These are phyloP conservation scores for Sporormia fimetaria DNA, from an alignment of 495 filamentous ascomycete genomes.

Conservation along the genomic window DNA sequence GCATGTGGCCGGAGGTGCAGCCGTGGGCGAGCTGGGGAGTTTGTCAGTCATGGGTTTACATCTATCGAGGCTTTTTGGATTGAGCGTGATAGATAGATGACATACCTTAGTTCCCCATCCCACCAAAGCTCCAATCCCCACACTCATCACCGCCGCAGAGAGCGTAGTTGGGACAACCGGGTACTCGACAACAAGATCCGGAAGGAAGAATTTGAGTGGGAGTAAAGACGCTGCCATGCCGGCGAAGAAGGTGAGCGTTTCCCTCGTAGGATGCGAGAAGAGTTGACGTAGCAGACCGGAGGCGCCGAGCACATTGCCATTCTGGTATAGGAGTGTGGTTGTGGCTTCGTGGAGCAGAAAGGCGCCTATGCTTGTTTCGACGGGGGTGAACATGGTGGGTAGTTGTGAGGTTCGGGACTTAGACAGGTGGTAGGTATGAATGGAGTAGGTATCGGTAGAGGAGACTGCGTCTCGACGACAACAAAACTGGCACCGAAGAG, in stretches of 20 bases:
- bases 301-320: slow-evolving; percentile 45
- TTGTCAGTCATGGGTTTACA: too few relatives aligned
- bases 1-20: slow-evolving; percentile 52
- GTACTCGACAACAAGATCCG: slow-evolving; percentile 39
- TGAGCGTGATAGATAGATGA: neutral
- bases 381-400: slow-evolving; percentile 47
- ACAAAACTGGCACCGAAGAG: too few relatives aligned
- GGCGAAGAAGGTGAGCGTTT: slow-evolving; percentile 40
- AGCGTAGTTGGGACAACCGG: slow-evolving; percentile 29
- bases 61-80: neutral
- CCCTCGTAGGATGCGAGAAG: slow-evolving; percentile 32
- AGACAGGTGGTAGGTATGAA: too few relatives aligned
- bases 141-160: slow-evolving; percentile 31
- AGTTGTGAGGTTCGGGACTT: too few relatives aligned
- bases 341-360: slow-evolving; percentile 45
- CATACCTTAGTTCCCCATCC: slow-evolving; percentile 48
- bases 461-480: too few relatives aligned
- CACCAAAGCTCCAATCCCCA: slow-evolving; percentile 38
- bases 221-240: slow-evolving; percentile 39
- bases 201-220: slow-evolving; percentile 34
- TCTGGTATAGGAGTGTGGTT: slow-evolving; percentile 42
- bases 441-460: too few relatives aligned
- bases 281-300: slow-evolving; percentile 39
- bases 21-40: slow-evolving; percentile 35
- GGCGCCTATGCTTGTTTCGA: slow-evolving; percentile 46